Conservation (phyloP, 148 eudicot species). For the Simmondsia chinensis region DNA sequence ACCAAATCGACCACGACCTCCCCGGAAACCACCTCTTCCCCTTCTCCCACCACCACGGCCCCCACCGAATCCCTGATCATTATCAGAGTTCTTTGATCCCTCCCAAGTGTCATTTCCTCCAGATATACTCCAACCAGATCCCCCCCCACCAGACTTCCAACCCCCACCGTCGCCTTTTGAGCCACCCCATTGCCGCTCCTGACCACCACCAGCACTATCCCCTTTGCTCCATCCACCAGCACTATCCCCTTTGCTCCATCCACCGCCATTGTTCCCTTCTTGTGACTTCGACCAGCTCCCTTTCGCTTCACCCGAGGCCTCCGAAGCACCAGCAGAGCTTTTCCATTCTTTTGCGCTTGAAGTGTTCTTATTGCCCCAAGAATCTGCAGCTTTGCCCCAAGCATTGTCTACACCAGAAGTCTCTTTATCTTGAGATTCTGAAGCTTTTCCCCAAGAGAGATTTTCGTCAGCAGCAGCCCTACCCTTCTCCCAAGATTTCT, state of each 20-base stretch:
- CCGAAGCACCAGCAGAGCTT: constrained; percentile 16
- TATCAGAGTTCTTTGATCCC: constrained; percentile 6
- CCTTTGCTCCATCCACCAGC: constrained; percentile 8
- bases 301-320: constrained; percentile 17
- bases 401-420: constrained; percentile 15
- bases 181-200: constrained; percentile 1
- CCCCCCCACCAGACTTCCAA: background rate
- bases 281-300: constrained; percentile 6
- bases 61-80: constrained; percentile 16
- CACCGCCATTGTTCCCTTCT: constrained; percentile 1
- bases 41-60: constrained; percentile 35
- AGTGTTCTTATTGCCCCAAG: constrained; percentile 8
- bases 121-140: constrained; percentile 6
- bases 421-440: constrained; percentile 1
- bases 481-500: constrained; percentile 6
- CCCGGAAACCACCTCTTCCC: constrained; percentile 22
- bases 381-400: constrained; percentile 26
- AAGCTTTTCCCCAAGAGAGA: constrained; percentile 30
- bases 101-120: constrained; percentile 14
- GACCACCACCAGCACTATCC: constrained; percentile 5
- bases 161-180: background rate
- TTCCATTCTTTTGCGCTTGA: constrained; percentile 23
- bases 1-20: constrained; percentile 11
- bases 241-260: constrained; percentile 6
- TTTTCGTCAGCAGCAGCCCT: no score